Conservation (phyloP, 352 stramenopile genomes). For the Sclerospora graminicola region DNA sequence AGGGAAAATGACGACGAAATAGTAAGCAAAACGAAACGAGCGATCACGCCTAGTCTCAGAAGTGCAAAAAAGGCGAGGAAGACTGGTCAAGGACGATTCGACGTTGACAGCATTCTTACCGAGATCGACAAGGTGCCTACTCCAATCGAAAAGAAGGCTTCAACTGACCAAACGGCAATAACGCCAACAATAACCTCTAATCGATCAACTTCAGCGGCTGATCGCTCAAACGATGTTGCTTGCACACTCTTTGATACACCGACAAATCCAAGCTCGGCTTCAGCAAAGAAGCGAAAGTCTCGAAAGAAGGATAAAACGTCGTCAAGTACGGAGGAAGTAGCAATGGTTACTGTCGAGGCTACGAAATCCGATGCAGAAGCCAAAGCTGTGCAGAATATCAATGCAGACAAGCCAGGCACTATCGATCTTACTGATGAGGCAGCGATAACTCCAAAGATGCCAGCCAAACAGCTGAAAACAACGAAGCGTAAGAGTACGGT, state of each 20-base stretch:
- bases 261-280: conserved; percentile 16
- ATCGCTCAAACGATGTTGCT: conserved; percentile 22
- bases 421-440: conserved; percentile 1
- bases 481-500: conserved; percentile 21
- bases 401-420: conserved; percentile 10
- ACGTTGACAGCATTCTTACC: conserved; percentile 43
- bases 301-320: conserved; percentile 12
- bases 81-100: conserved; percentile 26
- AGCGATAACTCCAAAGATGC: conserved; percentile 9
- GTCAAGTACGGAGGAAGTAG: conserved; percentile 9
- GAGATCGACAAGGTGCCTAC: conserved; percentile 45
- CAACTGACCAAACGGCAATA: conserved; percentile 1
- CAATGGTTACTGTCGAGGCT: conserved; percentile 10
- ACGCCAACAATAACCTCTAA: conserved; percentile 8
- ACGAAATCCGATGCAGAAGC: conserved; percentile 1
- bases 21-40: conserved; percentile 15
- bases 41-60: conserved; percentile 13
- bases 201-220: conserved; percentile 3
- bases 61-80: conserved; percentile 22
- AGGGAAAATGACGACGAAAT: conserved; percentile 13
- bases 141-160: conserved; percentile 22
- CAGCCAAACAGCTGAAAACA: conserved; percentile 12
- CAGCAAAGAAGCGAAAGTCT: conserved; percentile 12
- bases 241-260: conserved; percentile 54
- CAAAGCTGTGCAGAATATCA: conserved; percentile 11